phyloP scores from a whole-genome alignment of 768 basidiomycete species.

The Galerina sulciceps region DNA sequence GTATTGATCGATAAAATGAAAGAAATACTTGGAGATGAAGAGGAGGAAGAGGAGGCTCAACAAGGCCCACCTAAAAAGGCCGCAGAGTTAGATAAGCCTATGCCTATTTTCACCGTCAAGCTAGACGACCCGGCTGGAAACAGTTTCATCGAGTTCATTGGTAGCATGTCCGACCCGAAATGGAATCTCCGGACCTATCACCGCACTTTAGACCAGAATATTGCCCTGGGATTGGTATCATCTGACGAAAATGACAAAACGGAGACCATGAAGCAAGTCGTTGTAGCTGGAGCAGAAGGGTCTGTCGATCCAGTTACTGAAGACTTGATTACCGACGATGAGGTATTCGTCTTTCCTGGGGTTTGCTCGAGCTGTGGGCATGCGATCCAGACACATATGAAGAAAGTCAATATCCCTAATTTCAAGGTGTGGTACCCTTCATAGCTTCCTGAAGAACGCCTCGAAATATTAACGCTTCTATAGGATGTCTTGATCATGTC shows the following conservation, averaged over 20 bases:
- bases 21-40: conserved; percentile 65
- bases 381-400: conserved; percentile 87
- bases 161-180: conserved; percentile 86
- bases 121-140: conserved; percentile 95
- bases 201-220: conserved; percentile 81
- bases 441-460: background rate
- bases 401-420: conserved; percentile 95
- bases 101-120: conserved; percentile 78
- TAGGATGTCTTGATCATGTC: conserved; percentile 98
- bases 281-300: conserved; percentile 13
- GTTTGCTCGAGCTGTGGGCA: conserved; percentile 89
- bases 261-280: conserved; percentile 4
- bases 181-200: conserved; percentile 89
- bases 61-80: conserved; percentile 33
- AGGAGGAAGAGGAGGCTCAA: conserved; percentile 50
- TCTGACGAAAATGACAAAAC: conserved; percentile 34
- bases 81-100: conserved; percentile 50
- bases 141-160: conserved; percentile 93
- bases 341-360: conserved; percentile 88
- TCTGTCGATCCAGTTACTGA: conserved; percentile 12
- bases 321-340: conserved; percentile 64
- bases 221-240: conserved; percentile 72
- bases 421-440: conserved; percentile 72
- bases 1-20: conserved; percentile 68
- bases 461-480: background rate